Percentiles rank a stretch among this genome's conserved stretches.
Evolutionary conservation across 129 eudicot genomes (phyloP).

Genomic region (Tanacetum coccineum): DNA sequence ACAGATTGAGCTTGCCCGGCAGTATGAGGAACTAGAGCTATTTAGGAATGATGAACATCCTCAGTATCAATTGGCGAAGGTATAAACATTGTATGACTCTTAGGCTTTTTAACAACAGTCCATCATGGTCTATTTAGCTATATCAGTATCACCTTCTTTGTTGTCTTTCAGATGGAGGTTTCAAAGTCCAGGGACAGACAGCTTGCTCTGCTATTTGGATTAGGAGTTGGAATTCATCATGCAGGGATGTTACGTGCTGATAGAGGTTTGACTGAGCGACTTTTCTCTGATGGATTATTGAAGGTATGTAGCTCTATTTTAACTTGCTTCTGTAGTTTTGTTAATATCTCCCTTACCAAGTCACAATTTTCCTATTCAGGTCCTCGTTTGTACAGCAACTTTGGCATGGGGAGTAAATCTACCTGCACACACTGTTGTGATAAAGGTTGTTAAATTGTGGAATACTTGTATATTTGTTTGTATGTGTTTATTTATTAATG

Average conservation of each 20-base stretch:
- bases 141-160: conserved; percentile 19
- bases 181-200: conserved; percentile 87
- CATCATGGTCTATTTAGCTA: conserved; percentile 4
- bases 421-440: conserved; percentile 99
- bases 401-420: conserved; percentile 99
- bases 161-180: conserved; percentile 73
- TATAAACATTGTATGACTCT: conserved; percentile 32
- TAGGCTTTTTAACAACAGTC: conserved; percentile 8
- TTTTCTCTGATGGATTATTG: conserved; percentile 84
- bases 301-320: conserved; percentile 40
- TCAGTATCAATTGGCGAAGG: conserved; percentile 78
- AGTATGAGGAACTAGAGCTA: conserved; percentile 52
- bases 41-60: conserved; percentile 75
- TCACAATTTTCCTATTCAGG: conserved; percentile 46
- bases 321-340: conserved; percentile 21
- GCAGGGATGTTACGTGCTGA: conserved; percentile 99
- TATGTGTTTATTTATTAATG: neutral
- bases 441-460: conserved; percentile 56
- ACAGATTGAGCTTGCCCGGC: conserved; percentile 78
- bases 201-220: conserved; percentile 72
- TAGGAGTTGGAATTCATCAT: conserved; percentile 95
- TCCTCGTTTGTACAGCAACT: conserved; percentile 98
- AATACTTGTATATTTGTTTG: conserved; percentile 12
- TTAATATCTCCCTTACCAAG: conserved; percentile 12
- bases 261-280: conserved; percentile 83